Percentiles rank a stretch among this genome's conserved stretches.
phyloP scores from a whole-genome alignment of 31 red algal species.

The Asparagopsis taxiformis region DNA sequence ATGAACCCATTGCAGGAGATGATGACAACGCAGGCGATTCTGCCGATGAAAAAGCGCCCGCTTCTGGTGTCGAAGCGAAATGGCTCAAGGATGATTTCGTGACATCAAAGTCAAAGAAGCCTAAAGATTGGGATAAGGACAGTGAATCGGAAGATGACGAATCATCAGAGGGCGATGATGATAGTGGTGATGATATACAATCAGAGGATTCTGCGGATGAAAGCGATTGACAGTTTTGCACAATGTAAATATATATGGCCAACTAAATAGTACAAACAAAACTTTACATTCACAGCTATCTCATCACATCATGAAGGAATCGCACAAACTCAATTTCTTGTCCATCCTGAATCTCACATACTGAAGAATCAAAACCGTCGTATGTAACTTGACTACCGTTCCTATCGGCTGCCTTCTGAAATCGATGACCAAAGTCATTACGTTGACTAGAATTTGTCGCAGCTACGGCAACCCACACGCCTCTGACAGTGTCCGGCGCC shows the following conservation, averaged over 20 bases:
- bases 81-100: slow-evolving; percentile 58
- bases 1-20: not conserved
- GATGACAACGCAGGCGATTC: slow-evolving; percentile 1
- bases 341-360: slow-evolving; percentile 75
- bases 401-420: slow-evolving; percentile 65
- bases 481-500: slow-evolving; percentile 45
- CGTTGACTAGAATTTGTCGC: slow-evolving; percentile 35
- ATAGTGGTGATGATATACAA: slow-evolving; percentile 9
- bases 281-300: slow-evolving; percentile 7
- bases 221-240: too few relatives aligned
- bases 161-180: slow-evolving; percentile 9
- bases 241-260: not conserved
- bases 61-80: slow-evolving; percentile 15
- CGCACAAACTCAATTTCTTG: slow-evolving; percentile 89
- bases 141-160: slow-evolving; percentile 7
- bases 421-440: slow-evolving; percentile 81
- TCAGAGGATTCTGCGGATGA: not conserved
- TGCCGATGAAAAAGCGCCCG: not conserved
- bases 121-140: slow-evolving; percentile 53
- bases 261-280: not conserved
- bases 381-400: slow-evolving; percentile 68
- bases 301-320: slow-evolving; percentile 82
- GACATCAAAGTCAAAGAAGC: slow-evolving; percentile 25
- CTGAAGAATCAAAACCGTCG: slow-evolving; percentile 76
- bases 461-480: slow-evolving; percentile 74